A percentile compares a stretch with the other conserved stretches of the same genome.
These are phyloP conservation scores for Talaromyces nanjingensis DNA, from an alignment of 495 filamentous ascomycete species.

Conservation along the genomic window DNA sequence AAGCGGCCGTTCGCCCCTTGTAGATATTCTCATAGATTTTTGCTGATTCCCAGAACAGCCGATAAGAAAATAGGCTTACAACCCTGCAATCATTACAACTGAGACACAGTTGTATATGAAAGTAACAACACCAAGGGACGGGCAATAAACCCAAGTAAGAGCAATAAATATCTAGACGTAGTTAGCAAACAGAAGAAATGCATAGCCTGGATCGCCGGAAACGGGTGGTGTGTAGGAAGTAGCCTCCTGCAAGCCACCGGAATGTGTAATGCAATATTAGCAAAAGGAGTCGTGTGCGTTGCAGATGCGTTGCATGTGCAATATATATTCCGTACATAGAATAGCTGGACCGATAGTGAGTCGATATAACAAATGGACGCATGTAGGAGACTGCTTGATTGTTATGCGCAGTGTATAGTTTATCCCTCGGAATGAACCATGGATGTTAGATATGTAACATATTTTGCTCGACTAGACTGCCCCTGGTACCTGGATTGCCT, in stretches of 20 bases:
- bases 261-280: slow-evolving; percentile 7
- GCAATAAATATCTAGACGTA: neutral
- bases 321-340: neutral
- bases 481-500: neutral
- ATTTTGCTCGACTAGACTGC: neutral
- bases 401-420: neutral
- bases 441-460: neutral
- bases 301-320: neutral
- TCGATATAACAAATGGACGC: neutral
- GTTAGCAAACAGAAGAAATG: neutral
- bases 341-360: neutral
- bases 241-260: neutral
- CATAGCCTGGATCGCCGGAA: neutral
- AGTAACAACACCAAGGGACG: no score
- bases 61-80: no score
- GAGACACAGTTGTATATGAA: no score
- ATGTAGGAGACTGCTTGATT: neutral
- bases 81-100: no score
- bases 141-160: no score
- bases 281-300: neutral
- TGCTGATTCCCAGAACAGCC: no score
- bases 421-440: neutral
- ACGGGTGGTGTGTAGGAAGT: neutral
- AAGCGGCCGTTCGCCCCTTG: no score
- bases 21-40: no score